These are phyloP conservation scores for Ailanthus altissimus DNA, from an alignment of 345 rosid genomes.

Conservation along the genomic window DNA sequence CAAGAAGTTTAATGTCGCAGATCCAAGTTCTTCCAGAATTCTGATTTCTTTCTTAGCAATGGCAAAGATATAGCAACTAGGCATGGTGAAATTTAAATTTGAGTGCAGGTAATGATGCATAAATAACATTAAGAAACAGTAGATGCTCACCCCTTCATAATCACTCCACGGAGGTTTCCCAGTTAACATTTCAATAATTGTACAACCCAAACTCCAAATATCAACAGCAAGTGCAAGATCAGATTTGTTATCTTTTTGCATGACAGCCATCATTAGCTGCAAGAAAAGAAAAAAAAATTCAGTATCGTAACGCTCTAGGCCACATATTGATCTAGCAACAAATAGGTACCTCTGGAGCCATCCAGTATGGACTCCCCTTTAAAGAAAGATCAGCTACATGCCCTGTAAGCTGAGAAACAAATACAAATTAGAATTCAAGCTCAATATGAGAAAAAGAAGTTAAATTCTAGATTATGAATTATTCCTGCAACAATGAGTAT, in stretches of 20 bases:
- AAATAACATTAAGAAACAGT: neutral
- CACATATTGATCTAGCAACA: neutral
- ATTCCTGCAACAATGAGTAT: neutral
- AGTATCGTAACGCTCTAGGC: constrained; percentile 18
- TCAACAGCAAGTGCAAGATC: constrained; percentile 92
- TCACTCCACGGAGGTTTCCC: constrained; percentile 99
- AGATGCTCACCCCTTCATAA: constrained; percentile 82
- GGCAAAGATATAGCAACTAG: neutral
- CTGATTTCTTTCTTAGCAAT: neutral
- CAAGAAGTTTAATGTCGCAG: neutral
- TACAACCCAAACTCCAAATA: constrained; percentile 99
- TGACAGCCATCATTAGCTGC: constrained; percentile 92
- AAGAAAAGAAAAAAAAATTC: constrained; percentile 19
- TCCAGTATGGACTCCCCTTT: constrained; percentile 98
- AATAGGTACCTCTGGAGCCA: constrained; percentile 94
- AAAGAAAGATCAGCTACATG: constrained; percentile 87
- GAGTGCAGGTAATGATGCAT: neutral
- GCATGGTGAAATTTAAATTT: neutral
- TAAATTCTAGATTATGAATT: neutral
- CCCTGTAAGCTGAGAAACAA: constrained; percentile 72
- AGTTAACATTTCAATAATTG: constrained; percentile 91
- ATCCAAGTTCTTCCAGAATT: constrained; percentile 14
- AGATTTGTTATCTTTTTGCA: constrained; percentile 74
- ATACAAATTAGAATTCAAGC: constrained; percentile 12
- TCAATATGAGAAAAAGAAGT: constrained; percentile 3